Percentiles rank a stretch among this genome's conserved stretches.
Conservation (phyloP, 2,329 filamentous ascomycete species). For the Apiospora pterosperma region DNA sequence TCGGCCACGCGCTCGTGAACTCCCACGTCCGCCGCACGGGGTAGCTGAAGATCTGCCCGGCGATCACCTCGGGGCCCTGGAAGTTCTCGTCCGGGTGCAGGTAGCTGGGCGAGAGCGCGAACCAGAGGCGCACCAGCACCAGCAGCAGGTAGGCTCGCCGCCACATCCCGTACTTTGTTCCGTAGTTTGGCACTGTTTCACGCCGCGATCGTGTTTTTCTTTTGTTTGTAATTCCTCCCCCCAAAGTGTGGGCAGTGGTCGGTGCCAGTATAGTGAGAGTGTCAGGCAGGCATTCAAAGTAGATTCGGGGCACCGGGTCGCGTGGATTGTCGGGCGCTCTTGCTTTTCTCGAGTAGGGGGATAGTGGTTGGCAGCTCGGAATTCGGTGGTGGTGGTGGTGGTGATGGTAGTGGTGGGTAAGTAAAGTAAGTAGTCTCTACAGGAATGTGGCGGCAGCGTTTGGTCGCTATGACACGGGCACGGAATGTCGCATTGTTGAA, state of each 20-base stretch:
- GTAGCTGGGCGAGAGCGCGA: slow-evolving; percentile 92
- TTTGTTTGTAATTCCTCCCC: not conserved
- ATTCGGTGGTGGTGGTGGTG: not conserved
- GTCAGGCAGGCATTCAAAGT: not conserved
- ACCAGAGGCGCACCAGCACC: slow-evolving; percentile 84
- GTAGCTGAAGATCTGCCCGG: slow-evolving; percentile 89
- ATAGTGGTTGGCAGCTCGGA: not conserved
- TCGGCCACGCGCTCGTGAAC: slow-evolving; percentile 82
- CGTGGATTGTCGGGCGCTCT: not conserved
- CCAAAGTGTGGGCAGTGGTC: not conserved
- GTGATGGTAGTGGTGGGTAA: not conserved
- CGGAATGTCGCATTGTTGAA: slow-evolving; percentile 1
- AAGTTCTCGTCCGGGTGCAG: slow-evolving; percentile 99
- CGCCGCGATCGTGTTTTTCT: not conserved
- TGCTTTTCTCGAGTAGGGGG: not conserved
- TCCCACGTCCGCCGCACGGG: slow-evolving; percentile 92
- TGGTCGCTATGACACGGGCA: not conserved
- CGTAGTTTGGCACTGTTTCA: not conserved
- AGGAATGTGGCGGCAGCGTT: slow-evolving; percentile 1
- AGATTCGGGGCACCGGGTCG: not conserved
- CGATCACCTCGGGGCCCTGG: slow-evolving; percentile 94
- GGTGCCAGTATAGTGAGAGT: not conserved
- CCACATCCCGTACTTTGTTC: slow-evolving; percentile 65
- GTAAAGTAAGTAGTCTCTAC: not conserved
- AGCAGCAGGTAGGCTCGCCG: slow-evolving; percentile 83